These are phyloP conservation scores for Yamadazyma kitorensis DNA, from an alignment of 805 yeast species.

Conservation along the genomic window DNA sequence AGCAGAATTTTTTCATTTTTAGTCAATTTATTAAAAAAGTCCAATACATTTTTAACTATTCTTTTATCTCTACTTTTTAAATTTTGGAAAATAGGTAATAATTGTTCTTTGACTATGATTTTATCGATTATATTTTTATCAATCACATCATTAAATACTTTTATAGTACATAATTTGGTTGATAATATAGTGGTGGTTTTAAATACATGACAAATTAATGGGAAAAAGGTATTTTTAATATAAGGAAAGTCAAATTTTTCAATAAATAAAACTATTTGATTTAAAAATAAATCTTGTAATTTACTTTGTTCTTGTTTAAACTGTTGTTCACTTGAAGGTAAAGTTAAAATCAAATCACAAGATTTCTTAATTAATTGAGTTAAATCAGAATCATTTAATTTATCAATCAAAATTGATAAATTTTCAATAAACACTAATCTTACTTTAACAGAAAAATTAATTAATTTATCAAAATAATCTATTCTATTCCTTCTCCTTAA, in stretches of 20 bases:
- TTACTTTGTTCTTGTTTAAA: conserved; percentile 27
- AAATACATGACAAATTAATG: conserved; percentile 68
- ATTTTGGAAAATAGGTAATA: conserved; percentile 73
- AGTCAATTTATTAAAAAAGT: conserved; percentile 51
- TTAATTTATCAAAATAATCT: conserved; percentile 22
- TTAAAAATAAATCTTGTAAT: conserved; percentile 54
- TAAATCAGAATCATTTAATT: conserved; percentile 54
- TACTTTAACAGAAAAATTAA: conserved; percentile 29
- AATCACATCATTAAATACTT: conserved; percentile 57
- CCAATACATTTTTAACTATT: conserved; percentile 48
- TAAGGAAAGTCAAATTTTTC: conserved; percentile 61
- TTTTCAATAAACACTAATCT: conserved; percentile 41
- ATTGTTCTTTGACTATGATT: conserved; percentile 67
- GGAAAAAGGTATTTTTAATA: conserved; percentile 73
- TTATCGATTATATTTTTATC: conserved; percentile 64
- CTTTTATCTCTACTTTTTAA: conserved; percentile 76
- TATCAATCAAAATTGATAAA: conserved; percentile 43
- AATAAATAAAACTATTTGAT: conserved; percentile 38
- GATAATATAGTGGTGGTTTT: conserved; percentile 80
- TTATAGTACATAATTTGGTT: conserved; percentile 68
- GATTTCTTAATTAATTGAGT: conserved; percentile 45
- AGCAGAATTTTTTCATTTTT: conserved; percentile 33
- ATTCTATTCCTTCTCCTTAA: conserved; percentile 17
- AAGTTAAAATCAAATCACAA: conserved; percentile 31
- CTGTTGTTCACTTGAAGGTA: conserved; percentile 26